Evolutionary conservation across 2,329 filamentous ascomycete species (phyloP).

Genomic region (Neophaeococcomyces mojaviensis): DNA sequence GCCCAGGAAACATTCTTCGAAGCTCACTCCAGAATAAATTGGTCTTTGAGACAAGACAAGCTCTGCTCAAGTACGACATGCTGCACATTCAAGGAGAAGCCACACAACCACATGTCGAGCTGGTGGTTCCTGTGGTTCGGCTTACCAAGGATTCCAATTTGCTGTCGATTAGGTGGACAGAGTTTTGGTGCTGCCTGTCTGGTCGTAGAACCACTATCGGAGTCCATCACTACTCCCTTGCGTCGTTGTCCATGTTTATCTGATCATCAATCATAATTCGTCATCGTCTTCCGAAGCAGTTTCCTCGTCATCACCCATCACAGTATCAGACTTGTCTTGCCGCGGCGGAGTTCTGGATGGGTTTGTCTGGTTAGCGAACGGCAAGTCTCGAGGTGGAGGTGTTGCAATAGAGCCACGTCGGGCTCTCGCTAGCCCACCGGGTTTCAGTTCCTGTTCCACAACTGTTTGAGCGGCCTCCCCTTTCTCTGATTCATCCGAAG

Average conservation of each 20-base stretch:
- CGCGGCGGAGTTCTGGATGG: neutral
- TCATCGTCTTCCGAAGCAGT: constrained; percentile 20
- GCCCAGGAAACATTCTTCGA: too few species aligned
- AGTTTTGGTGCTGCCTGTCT: too few species aligned
- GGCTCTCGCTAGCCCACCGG: constrained; percentile 5
- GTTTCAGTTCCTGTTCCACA: constrained; percentile 12
- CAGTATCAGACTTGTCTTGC: neutral
- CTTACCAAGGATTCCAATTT: too few species aligned
- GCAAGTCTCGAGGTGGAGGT: constrained; percentile 15
- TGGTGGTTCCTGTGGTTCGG: too few species aligned
- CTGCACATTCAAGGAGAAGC: too few species aligned
- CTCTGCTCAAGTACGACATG: too few species aligned
- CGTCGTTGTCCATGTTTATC: neutral
- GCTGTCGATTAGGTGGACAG: too few species aligned
- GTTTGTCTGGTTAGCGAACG: constrained; percentile 11
- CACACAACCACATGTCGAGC: too few species aligned
- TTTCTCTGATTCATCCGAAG: constrained; percentile 8
- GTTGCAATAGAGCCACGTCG: constrained; percentile 2
- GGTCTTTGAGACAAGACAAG: too few species aligned
- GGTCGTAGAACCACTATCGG: too few species aligned
- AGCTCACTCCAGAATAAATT: too few species aligned
- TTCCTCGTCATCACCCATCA: constrained; percentile 22
- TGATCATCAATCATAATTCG: constrained; percentile 16
- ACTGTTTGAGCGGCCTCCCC: constrained; percentile 5
- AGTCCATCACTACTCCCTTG: too few species aligned